Evolutionary conservation across 257 asterid genomes (phyloP), one percentile per base, ranked within the genome.

Genomic region (Solanum sparsipilum): DNA sequence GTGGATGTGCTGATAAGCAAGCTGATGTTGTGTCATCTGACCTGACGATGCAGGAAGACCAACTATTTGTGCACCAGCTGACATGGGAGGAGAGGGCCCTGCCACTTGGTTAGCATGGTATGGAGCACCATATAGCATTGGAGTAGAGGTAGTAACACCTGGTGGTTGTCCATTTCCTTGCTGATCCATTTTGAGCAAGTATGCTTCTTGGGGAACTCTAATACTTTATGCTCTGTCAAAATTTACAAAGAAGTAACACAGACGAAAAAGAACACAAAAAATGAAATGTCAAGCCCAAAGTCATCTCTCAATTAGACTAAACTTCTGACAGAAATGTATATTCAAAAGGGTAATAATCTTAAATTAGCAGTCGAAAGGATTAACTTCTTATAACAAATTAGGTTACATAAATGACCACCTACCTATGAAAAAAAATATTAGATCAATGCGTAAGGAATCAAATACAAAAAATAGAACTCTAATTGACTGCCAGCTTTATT

Each of bases 1-100:
- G 83, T 95, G 99, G 41, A 96, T 94, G 93, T 96, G 99, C 90
- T 96, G 99, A 90, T 96, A 95, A 11, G 98, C 98, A 23, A 95
- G 98, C 68, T 94, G 99, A 89, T 94, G 99, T 84, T 93, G 98
- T 2, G 96, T 93, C 94, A 95, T 89, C 89, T 95, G 98, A 87
- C 95, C 93, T 46, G 96, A 95, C 73, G 98, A 90, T 86, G 94
- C 92, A 10, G 96, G 90, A 63, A 93, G 92, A 76, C 93, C 94
- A 21, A 92, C 94, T 34, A 97, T 74, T 90, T 93, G 99, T 13
- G 93, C 89, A 81, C 93, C 94, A 32, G 91, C 93, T 21, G 95
- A 91, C 39, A 35, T 21, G 67, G 98, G 94, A 75, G 94, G 88
- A 87, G 94, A 84, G 18, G 89, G 88, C 84, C 93, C 94, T 29